phyloP scores from a whole-genome alignment of 129 eudicot species.

The Flaveria sonorensis region DNA sequence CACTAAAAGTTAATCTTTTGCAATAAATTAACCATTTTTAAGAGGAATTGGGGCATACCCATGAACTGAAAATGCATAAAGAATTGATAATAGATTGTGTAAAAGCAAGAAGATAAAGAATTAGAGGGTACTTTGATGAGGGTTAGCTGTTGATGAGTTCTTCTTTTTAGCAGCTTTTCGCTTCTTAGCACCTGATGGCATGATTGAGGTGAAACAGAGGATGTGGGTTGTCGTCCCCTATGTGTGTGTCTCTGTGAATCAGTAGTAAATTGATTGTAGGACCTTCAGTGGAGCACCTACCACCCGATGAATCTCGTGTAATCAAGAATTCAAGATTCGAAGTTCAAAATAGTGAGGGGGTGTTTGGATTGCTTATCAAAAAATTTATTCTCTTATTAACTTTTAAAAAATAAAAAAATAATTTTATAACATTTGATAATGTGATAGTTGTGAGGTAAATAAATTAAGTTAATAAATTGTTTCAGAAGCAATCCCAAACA shows the following conservation, averaged over 20 bases:
- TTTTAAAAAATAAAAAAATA: too few relatives aligned
- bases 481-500: too few relatives aligned
- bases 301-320: conserved; percentile 4
- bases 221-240: not conserved
- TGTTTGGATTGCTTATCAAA: too few relatives aligned
- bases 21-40: conserved; percentile 3
- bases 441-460: too few relatives aligned
- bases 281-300: not conserved
- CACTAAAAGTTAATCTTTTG: conserved; percentile 20
- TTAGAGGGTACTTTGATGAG: conserved; percentile 39
- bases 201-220: conserved; percentile 39
- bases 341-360: not conserved
- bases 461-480: too few relatives aligned
- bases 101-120: not conserved
- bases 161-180: conserved; percentile 93
- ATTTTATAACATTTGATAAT: too few relatives aligned
- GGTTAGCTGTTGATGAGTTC: conserved; percentile 37
- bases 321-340: not conserved
- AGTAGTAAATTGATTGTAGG: not conserved
- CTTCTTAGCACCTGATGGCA: conserved; percentile 96
- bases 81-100: not conserved
- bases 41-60: conserved; percentile 27
- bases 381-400: too few relatives aligned
- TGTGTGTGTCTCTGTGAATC: too few relatives aligned
- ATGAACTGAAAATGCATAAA: not conserved